Evolutionary conservation across 805 yeast genomes (phyloP).

Genomic region (Isabelozyma rhagii): DNA sequence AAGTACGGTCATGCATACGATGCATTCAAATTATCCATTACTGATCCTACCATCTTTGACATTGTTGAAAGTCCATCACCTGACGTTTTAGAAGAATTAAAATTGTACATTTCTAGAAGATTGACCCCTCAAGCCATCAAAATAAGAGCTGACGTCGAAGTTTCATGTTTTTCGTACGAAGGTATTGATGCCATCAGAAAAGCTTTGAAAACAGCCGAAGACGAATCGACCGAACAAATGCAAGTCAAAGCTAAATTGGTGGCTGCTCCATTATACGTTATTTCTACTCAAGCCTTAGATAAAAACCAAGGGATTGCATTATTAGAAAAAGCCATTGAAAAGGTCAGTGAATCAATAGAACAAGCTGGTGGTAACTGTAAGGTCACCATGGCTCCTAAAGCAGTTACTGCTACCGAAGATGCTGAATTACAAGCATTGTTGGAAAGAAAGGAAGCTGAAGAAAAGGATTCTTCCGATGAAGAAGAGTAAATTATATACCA

Average conservation of each 20-base stretch:
- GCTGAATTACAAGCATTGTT: constrained; percentile 94
- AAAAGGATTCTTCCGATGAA: constrained; percentile 79
- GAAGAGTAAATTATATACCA: constrained; percentile 44
- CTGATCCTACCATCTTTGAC: constrained; percentile 85
- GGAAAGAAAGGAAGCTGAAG: constrained; percentile 90
- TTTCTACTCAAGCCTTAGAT: constrained; percentile 90
- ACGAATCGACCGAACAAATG: constrained; percentile 74
- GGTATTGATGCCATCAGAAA: constrained; percentile 96
- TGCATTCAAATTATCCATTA: constrained; percentile 93
- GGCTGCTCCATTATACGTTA: constrained; percentile 95
- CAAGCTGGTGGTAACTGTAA: constrained; percentile 82
- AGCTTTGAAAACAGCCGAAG: constrained; percentile 86
- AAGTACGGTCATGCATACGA: constrained; percentile 97
- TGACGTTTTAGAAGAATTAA: constrained; percentile 79
- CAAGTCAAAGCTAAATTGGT: constrained; percentile 92
- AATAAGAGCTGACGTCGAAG: constrained; percentile 98
- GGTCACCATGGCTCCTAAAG: constrained; percentile 97
- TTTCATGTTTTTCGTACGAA: constrained; percentile 94
- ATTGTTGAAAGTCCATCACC: constrained; percentile 67
- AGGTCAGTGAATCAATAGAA: constrained; percentile 66
- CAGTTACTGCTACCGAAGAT: constrained; percentile 97
- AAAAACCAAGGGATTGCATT: constrained; percentile 83
- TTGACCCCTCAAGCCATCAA: constrained; percentile 97
- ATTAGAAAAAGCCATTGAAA: constrained; percentile 75
- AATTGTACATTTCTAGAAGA: constrained; percentile 84